Evolutionary conservation across 2,329 filamentous ascomycete genomes (phyloP), one percentile per base, ranked within the genome.

Genomic region (Colletotrichum filicis): DNA sequence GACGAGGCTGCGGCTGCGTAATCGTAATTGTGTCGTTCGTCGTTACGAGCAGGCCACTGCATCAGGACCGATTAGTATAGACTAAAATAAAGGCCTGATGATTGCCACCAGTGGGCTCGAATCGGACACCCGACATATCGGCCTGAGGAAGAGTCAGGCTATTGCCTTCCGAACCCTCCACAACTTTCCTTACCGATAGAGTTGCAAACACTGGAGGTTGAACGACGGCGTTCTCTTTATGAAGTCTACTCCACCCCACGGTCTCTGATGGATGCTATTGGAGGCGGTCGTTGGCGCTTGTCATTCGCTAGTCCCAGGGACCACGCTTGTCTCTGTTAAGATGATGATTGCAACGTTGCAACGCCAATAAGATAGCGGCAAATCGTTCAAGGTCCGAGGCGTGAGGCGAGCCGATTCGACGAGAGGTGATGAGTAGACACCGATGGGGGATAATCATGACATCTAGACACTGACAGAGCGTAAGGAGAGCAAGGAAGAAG

Each of bases 281-380:
- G 69, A 35, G 19, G 66, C 59, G 55, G 49, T n/a, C 35, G 56
- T 56, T 56, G 55, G 66, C 55, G 53, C 46, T 53, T 65, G 26
- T 37, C 30, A 73, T 69, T 69, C 59, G 70, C 55, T 53, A 28
- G 42, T n/a, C 12, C 4, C 28, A 11, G 46, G 26, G 57, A 24
- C 30, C 53, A 64, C 58, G 53, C 69, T 69, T 69, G 58, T 53
- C 52, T 46, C 24, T 35, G 61, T 66, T 24, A n/a, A 66, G 67
- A 62, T 67, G 26, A 30, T 53, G 68, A 74, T 67, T 71, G 71
- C 71, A 74, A 74, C 71, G 71, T 74, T 74, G 68, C 67, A 67
- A 24, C 57, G 56, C 61, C 68, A 74, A 71, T 71, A 37, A 71
- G 49, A 67, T 19, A 42, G 68, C 68, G 67, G 68, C 57, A 66